Evolutionary conservation across 176 grass and related monocot genomes (phyloP).

Genomic region (Phoenix roebelenii): DNA sequence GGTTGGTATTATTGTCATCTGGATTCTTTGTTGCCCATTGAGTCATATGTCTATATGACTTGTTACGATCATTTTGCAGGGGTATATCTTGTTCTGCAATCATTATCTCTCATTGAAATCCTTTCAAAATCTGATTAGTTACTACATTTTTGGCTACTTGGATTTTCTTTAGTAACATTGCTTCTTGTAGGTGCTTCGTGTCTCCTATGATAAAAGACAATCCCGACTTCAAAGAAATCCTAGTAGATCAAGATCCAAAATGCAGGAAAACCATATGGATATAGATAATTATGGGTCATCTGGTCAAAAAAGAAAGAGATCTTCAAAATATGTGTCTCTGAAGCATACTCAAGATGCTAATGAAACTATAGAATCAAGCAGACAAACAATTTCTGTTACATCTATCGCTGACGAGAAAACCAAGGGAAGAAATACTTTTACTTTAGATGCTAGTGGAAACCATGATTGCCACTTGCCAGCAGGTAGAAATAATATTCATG

Average conservation of each 20-base stretch:
- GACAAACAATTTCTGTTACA: conserved; percentile 10
- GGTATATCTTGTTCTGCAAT: too few relatives aligned
- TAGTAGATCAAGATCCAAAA: conserved; percentile 18
- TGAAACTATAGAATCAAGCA: conserved; percentile 11
- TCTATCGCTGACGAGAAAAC: conserved; percentile 20
- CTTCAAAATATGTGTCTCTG: conserved; percentile 18
- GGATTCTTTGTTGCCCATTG: too few relatives aligned
- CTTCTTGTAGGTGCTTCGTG: conserved; percentile 57
- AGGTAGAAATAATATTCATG: conserved; percentile 5
- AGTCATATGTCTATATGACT: too few relatives aligned
- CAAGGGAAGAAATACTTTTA: conserved; percentile 17
- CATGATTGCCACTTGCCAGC: conserved; percentile 1
- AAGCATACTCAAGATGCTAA: conserved; percentile 25
- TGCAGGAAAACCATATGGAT: conserved; percentile 21
- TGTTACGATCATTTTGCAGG: too few relatives aligned
- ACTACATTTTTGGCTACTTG: not conserved
- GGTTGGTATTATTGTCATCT: too few relatives aligned
- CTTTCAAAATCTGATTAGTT: too few relatives aligned
- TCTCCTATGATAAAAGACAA: conserved; percentile 41
- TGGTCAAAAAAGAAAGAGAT: conserved; percentile 54
- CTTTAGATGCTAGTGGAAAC: conserved; percentile 13
- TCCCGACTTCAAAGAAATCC: conserved; percentile 27
- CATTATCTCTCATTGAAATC: too few relatives aligned
- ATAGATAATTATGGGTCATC: conserved; percentile 21
- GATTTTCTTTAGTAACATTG: not conserved